Percentiles rank a stretch among this genome's conserved stretches.
phyloP scores from a whole-genome alignment of 2,329 filamentous ascomycete genomes.

The Fusarium sp. region DNA sequence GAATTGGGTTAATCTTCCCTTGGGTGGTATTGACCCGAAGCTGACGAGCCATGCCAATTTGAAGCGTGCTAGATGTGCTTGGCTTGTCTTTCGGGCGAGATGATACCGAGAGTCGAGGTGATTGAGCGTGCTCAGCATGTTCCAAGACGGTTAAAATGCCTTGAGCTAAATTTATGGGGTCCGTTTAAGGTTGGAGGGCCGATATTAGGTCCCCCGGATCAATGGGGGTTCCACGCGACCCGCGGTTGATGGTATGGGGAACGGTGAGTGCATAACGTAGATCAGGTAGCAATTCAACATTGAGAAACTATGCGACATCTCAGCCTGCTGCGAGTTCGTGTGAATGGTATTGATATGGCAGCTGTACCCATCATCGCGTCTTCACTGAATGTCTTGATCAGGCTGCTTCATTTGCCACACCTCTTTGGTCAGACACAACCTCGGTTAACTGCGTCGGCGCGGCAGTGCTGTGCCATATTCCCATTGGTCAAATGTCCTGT shows the following conservation, averaged over 20 bases:
- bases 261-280: too few relatives aligned
- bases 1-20: not conserved
- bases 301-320: too few relatives aligned
- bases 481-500: conserved; percentile 11
- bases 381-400: not conserved
- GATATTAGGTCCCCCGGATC: conserved; percentile 13
- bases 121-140: not conserved
- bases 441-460: conserved; percentile 14
- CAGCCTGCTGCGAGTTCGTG: too few relatives aligned
- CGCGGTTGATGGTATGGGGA: conserved; percentile 29
- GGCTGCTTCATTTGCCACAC: not conserved
- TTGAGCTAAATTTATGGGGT: not conserved
- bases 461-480: not conserved
- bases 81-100: not conserved
- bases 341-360: too few relatives aligned
- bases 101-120: conserved; percentile 1
- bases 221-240: conserved; percentile 17
- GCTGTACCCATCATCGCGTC: accelerated
- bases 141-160: not conserved
- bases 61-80: not conserved
- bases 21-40: conserved; percentile 27
- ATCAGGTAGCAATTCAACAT: too few relatives aligned
- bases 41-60: conserved; percentile 3
- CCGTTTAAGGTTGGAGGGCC: conserved; percentile 24
- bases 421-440: not conserved